Evolutionary conservation across 202 grass and related monocot genomes (phyloP), one percentile per base, ranked within the genome.

Genomic region (Zizania palustris): DNA sequence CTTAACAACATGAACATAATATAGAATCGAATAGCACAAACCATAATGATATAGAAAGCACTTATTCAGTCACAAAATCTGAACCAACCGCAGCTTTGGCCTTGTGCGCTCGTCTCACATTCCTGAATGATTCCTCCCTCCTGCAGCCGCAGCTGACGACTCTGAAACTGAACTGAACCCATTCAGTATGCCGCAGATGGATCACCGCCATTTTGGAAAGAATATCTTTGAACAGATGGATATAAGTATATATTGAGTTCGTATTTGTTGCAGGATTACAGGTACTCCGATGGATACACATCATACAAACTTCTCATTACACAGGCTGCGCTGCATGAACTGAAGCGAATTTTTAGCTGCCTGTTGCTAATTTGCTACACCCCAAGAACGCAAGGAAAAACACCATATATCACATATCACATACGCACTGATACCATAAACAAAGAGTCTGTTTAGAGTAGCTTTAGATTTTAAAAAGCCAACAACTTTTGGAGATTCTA

Each of bases 291-390:
- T 11, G 38, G 42, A 71, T 58, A 21, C 22, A 48, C 28, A 69
- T 59, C 64, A 39, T 18, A 54, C 16, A 86, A 86, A 65, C 77
- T 59, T 82, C 58, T 71, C 58, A 71, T 43, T 66, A 71, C 65
- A 86, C 49, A 79, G 39, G 9, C 77, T 64, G 65, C 63, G 75
- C 72, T 59, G 58, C 48, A 63, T 68, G 76, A 57, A 76, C 65
- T 7, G 62, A 71, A 71, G 33, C 28, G 53, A 38, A 38, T 37
- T 53, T 65, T 16, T 37, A 22, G 11, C 12, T 55, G 13, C 44
- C 3, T 48, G 5, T 48, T 13, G 22, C 43, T 28, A 28, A 28
- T 28, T n/a, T 41, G 16, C 64, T 40, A 22, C 15, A 28, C 28
- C 28, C 28, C 0, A 28, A 28, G 2, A 28, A 28, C 28, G 28